Conservation (phyloP, 2,329 filamentous ascomycete genomes). For the Claviceps arundinis region DNA sequence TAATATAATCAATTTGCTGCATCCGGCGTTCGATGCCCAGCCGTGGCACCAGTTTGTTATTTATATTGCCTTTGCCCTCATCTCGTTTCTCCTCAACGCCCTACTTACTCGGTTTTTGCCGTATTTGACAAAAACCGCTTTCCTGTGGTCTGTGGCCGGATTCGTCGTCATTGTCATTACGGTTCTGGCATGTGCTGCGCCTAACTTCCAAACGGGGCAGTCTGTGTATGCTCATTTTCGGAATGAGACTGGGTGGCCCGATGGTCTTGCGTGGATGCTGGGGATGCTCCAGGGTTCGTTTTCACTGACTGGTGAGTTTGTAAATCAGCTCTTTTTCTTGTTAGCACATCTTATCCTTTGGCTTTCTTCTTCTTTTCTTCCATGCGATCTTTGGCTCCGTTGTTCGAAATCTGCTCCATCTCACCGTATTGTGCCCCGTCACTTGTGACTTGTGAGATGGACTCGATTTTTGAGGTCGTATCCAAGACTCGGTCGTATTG, state of each 20-base stretch:
- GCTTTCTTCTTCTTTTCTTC: no score
- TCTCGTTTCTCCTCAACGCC: conserved; percentile 51
- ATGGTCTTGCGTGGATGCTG: conserved; percentile 48
- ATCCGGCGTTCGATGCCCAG: conserved; percentile 41
- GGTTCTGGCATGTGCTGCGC: conserved; percentile 50
- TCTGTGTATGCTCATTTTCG: conserved; percentile 58
- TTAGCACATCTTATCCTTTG: no score
- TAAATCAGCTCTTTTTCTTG: background rate
- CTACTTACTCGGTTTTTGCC: conserved; percentile 45
- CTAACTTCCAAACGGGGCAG: conserved; percentile 47
- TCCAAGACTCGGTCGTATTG: no score
- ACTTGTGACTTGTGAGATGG: no score
- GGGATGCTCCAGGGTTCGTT: conserved; percentile 39
- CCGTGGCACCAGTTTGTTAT: conserved; percentile 64
- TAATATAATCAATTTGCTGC: conserved; percentile 49
- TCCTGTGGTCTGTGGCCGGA: conserved; percentile 57
- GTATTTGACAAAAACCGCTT: conserved; percentile 52
- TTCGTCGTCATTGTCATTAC: conserved; percentile 60
- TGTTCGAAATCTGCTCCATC: no score
- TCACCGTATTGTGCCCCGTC: no score
- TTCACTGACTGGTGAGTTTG: conserved; percentile 23
- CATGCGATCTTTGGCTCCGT: no score
- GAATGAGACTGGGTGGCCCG: conserved; percentile 56
- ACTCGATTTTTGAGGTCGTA: no score
- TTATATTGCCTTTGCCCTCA: conserved; percentile 49